Percentiles rank a stretch among this genome's conserved stretches.
Conservation (phyloP, 2,329 filamentous ascomycete genomes). For the Didymosphaeria variabile region DNA sequence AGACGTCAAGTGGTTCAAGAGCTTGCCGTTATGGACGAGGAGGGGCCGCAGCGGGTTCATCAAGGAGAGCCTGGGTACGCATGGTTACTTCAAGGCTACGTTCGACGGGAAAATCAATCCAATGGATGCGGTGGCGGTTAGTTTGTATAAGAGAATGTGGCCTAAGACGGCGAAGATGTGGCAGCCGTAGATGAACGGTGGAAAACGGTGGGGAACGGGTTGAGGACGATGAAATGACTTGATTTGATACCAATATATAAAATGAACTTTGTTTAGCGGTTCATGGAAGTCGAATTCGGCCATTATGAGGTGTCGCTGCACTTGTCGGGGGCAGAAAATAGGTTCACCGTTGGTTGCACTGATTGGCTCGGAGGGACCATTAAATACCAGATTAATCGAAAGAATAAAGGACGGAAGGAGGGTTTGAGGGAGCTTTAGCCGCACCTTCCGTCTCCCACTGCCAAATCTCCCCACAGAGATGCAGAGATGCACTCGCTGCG, state of each 20-base stretch:
- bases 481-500: too few relatives aligned
- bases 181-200: slow-evolving; percentile 24
- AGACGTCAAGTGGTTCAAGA: slow-evolving; percentile 98
- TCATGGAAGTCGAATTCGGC: too few relatives aligned
- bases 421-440: too few relatives aligned
- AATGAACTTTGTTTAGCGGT: neutral
- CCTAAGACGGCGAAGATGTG: slow-evolving; percentile 71
- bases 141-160: slow-evolving; percentile 64
- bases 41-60: slow-evolving; percentile 87
- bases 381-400: too few relatives aligned
- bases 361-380: too few relatives aligned
- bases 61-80: slow-evolving; percentile 93
- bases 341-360: too few relatives aligned
- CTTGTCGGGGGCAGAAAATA: too few relatives aligned
- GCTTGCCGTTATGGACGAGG: slow-evolving; percentile 92
- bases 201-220: too few relatives aligned
- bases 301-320: too few relatives aligned
- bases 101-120: slow-evolving; percentile 97
- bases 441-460: too few relatives aligned
- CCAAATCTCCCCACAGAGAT: too few relatives aligned
- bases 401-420: too few relatives aligned
- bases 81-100: slow-evolving; percentile 99
- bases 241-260: slow-evolving; percentile 14
- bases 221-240: slow-evolving; percentile 7
- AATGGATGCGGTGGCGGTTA: slow-evolving; percentile 91